Conservation (phyloP, 768 basidiomycete species). For the Auriculariales sp. region DNA sequence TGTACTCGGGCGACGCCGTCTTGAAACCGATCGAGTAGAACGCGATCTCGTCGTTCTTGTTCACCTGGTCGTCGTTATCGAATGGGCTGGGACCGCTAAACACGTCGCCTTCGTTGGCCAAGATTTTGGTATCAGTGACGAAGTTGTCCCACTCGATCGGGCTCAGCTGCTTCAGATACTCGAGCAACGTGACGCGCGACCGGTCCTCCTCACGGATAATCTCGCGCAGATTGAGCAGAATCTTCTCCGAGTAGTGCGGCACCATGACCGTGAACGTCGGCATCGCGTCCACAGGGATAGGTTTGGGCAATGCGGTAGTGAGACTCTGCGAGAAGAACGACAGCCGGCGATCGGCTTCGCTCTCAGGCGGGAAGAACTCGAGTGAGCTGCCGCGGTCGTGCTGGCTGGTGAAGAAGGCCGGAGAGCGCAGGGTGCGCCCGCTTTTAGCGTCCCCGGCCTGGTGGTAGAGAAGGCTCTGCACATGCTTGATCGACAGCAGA, state of each 20-base stretch:
- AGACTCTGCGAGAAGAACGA: slow-evolving; percentile 98
- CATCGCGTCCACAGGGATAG: slow-evolving; percentile 95
- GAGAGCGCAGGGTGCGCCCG: slow-evolving; percentile 77
- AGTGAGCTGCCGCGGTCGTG: slow-evolving; percentile 48
- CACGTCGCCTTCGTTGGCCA: slow-evolving; percentile 72
- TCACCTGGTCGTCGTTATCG: slow-evolving; percentile 56
- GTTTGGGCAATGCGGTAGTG: slow-evolving; percentile 89
- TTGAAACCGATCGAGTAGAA: slow-evolving; percentile 99
- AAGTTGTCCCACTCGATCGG: slow-evolving; percentile 99
- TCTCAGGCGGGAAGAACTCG: slow-evolving; percentile 86
- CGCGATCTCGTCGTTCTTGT: slow-evolving; percentile 81
- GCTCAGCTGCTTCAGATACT: slow-evolving; percentile 96
- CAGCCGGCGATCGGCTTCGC: slow-evolving; percentile 94
- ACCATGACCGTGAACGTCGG: slow-evolving; percentile 99
- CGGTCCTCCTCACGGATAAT: slow-evolving; percentile 97
- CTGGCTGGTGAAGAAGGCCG: slow-evolving; percentile 96
- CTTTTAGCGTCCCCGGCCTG: slow-evolving; percentile 87
- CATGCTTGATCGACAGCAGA: slow-evolving; percentile 92
- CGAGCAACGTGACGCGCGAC: slow-evolving; percentile 91
- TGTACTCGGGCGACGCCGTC: slow-evolving; percentile 96
- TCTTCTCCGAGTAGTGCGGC: slow-evolving; percentile 99
- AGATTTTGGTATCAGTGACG: slow-evolving; percentile 97
- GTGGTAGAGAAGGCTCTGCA: slow-evolving; percentile 93
- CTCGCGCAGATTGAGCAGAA: slow-evolving; percentile 87
- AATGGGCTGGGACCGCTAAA: slow-evolving; percentile 38